Evolutionary conservation across 2,329 filamentous ascomycete species (phyloP).

Genomic region (Epichloe brachyelytri): DNA sequence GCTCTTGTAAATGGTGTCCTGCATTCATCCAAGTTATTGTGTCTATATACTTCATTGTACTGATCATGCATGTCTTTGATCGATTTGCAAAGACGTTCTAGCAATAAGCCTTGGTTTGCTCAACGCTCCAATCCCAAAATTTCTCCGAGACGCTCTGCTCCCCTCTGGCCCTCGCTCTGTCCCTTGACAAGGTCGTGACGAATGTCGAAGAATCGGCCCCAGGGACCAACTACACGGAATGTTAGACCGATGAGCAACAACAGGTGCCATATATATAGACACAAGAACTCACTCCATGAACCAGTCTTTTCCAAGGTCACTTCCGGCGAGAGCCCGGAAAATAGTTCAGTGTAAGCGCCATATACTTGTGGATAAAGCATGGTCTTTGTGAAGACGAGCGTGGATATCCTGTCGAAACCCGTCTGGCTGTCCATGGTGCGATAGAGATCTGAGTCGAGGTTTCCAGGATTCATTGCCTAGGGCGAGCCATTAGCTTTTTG

Average conservation of each 20-base stretch:
- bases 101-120: constrained; percentile 11
- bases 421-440: constrained; percentile 12
- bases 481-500: too few species aligned
- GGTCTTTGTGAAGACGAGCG: too few species aligned
- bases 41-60: too few species aligned
- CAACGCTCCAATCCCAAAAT: constrained; percentile 28
- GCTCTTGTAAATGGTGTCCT: too few species aligned
- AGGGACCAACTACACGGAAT: constrained; percentile 21
- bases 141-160: constrained; percentile 19
- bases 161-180: constrained; percentile 18
- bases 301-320: constrained; percentile 20
- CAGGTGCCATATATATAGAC: neutral
- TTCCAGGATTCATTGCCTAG: constrained; percentile 25
- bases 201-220: constrained; percentile 21
- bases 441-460: constrained; percentile 24
- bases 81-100: too few species aligned
- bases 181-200: constrained; percentile 16
- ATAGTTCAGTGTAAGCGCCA: constrained; percentile 37
- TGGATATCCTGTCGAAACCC: too few species aligned
- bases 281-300: neutral
- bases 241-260: neutral
- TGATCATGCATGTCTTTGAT: too few species aligned
- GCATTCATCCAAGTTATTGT: too few species aligned
- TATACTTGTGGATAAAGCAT: constrained; percentile 13
- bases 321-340: constrained; percentile 30